phyloP scores from a whole-genome alignment of 768 basidiomycete species.

The Xerocomellus chrysenteron region DNA sequence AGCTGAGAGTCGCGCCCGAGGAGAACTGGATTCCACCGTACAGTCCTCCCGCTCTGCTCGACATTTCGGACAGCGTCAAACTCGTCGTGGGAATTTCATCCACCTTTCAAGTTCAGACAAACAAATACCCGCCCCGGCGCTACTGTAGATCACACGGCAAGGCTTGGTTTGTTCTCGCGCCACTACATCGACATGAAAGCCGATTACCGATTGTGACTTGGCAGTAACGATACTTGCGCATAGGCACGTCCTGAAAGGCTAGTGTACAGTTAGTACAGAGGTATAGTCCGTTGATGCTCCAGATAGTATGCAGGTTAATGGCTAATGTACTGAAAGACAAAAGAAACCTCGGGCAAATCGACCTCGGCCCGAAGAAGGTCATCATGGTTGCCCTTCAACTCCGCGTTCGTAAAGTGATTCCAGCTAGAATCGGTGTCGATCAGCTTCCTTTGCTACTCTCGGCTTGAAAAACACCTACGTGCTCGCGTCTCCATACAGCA shows the following conservation, averaged over 20 bases:
- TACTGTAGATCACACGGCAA: too few species aligned
- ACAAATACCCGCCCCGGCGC: too few species aligned
- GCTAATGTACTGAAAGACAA: constrained; percentile 95
- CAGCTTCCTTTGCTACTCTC: neutral
- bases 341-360: constrained; percentile 81
- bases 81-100: constrained; percentile 16
- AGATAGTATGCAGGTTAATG: constrained; percentile 46
- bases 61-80: constrained; percentile 44
- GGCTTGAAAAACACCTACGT: constrained; percentile 59
- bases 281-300: constrained; percentile 12
- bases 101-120: too few species aligned
- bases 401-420: constrained; percentile 94
- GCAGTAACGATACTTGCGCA: too few species aligned
- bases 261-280: neutral
- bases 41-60: constrained; percentile 77
- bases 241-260: too few species aligned
- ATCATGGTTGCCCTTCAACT: constrained; percentile 90
- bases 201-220: too few species aligned
- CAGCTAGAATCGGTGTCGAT: constrained; percentile 52
- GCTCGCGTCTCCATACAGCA: constrained; percentile 96
- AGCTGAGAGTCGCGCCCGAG: constrained; percentile 54
- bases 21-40: constrained; percentile 89
- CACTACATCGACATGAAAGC: too few species aligned
- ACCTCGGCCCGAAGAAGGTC: constrained; percentile 91
- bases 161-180: too few species aligned